Percentiles rank a stretch among this genome's conserved stretches.
Evolutionary conservation across 768 basidiomycete genomes (phyloP).

Genomic region (Boletus rufocinnamomeus): DNA sequence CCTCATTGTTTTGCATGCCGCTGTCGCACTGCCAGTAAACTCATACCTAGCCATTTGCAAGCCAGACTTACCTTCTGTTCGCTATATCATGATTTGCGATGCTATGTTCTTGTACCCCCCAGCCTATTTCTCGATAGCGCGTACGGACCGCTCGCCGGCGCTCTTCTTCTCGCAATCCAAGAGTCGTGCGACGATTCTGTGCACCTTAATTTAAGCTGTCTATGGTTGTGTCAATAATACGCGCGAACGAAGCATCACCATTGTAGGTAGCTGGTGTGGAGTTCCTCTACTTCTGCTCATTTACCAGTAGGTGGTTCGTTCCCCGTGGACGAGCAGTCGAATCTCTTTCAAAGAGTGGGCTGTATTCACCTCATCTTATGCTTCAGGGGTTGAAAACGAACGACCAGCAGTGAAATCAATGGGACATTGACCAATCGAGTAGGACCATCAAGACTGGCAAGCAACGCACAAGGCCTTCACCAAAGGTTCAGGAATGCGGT

Average conservation of each 20-base stretch:
- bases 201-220: no score
- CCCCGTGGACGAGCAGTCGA: neutral
- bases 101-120: neutral
- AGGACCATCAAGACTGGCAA: neutral
- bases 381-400: neutral
- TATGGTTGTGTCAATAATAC: neutral
- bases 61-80: neutral
- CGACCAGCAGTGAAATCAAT: neutral
- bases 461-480: neutral
- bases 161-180: no score
- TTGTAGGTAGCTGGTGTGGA: neutral
- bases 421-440: neutral
- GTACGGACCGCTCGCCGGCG: neutral
- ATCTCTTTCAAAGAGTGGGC: neutral
- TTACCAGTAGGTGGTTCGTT: neutral
- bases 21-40: neutral
- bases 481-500: neutral
- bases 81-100: no score
- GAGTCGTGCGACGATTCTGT: neutral
- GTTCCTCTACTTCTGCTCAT: neutral
- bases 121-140: neutral
- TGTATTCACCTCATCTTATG: neutral
- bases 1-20: neutral
- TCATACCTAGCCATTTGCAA: neutral
- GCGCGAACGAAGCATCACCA: neutral